phyloP scores from a whole-genome alignment of 441 rosid genomes.

The Corymbia calophylla region DNA sequence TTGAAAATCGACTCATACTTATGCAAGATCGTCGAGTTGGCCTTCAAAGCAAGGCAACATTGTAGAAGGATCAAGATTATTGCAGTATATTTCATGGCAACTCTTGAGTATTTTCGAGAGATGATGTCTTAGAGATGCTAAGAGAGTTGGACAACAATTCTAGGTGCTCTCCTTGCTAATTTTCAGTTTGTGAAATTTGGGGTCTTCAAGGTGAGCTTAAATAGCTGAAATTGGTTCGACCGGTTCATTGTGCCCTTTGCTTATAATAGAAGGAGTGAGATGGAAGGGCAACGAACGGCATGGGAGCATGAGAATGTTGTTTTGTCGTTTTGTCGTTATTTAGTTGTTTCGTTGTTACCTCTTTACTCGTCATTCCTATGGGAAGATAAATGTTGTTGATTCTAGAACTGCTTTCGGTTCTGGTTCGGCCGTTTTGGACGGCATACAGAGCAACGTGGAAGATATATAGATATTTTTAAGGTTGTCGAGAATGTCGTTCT shows the following conservation, averaged over 20 bases:
- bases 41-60: neutral
- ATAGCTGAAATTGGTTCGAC: neutral
- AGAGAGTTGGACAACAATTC: neutral
- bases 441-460: neutral
- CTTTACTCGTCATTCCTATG: neutral
- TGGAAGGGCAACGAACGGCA: neutral
- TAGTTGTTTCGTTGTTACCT: neutral
- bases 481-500: neutral
- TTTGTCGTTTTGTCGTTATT: neutral
- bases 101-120: fast-evolving
- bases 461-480: neutral
- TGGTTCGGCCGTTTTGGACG: neutral
- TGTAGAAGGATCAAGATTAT: neutral
- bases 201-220: neutral
- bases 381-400: neutral
- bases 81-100: neutral
- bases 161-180: neutral
- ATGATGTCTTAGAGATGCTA: neutral
- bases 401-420: neutral
- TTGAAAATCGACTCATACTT: neutral
- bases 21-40: neutral
- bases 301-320: neutral
- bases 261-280: neutral
- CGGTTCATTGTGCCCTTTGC: neutral
- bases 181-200: neutral